Evolutionary conservation across 1,284 basidiomycete genomes (phyloP), one percentile per base, ranked within the genome.

Genomic region (Anthracocystis setariae): DNA sequence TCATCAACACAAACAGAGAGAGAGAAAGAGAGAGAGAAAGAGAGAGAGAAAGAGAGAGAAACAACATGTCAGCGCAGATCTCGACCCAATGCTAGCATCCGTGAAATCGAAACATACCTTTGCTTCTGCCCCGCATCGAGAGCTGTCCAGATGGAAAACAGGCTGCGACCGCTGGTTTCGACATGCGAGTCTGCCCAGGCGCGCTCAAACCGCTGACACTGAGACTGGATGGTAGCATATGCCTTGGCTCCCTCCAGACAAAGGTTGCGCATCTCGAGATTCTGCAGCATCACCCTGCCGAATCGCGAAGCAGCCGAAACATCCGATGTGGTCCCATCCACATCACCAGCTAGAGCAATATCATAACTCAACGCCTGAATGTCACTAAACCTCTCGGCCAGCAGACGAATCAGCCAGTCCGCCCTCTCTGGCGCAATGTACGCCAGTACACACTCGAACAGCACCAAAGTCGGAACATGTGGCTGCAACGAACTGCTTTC

Each of bases 391-490:
- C 43, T 35, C 12, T 46, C 15, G 8, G 60, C 60, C 10, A 81
- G 55, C 3, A 27, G 39, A 1, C 23, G 18, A n/a, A 82, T 33
- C 9, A 81, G 42, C 42, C 55, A 53, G 21, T 76, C 67, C 4
- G 74, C 76, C 15, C 49, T 48, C 1, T 45, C 24, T 1, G 74
- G 66, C 2, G 64, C 50, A 13, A 82, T 54, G 57, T 82, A 82
- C 15, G 79, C 75, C 15, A 82, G 59, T 7, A 82, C 78, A 33
- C 81, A 82, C 49, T 82, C 81, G n/a, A 74, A 77, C 5, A 82
- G 53, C n/a, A 82, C 21, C 20, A 82, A 57, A 10, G 80, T 82
- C 0, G 77, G 78, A 3, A 60, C 43, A 0, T 35, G 24, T 3
- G 60, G 39, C 18, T 72, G 52, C 15, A 81, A 44, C 0, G 20